Percentiles rank a stretch among this genome's conserved stretches.
These are phyloP conservation scores for Trichosporon inkin DNA, from an alignment of 1,284 basidiomycete species.

Conservation along the genomic window DNA sequence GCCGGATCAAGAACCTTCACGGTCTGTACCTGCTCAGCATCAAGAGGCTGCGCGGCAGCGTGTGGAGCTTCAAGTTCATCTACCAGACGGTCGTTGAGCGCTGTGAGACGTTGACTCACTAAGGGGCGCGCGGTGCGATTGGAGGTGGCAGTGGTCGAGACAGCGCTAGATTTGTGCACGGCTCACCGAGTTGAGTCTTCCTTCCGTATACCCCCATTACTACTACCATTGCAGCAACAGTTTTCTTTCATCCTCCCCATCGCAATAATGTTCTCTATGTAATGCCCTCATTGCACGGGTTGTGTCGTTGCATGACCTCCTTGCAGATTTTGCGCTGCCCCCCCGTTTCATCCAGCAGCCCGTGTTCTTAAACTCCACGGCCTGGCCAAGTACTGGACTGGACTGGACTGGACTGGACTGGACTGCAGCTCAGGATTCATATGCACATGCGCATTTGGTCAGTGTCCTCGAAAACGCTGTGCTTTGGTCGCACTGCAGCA, in stretches of 20 bases:
- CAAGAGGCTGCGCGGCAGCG: slow-evolving; percentile 81
- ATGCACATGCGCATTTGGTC: too few species aligned
- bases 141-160: background rate
- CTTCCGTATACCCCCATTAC: background rate
- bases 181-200: background rate
- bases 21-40: slow-evolving; percentile 86
- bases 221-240: slow-evolving; percentile 6
- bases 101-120: slow-evolving; percentile 41
- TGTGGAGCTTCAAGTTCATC: slow-evolving; percentile 89
- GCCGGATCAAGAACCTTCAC: slow-evolving; percentile 76
- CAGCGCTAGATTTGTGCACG: background rate
- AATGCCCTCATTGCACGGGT: background rate
- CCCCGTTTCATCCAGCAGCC: background rate
- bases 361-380: too few species aligned
- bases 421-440: too few species aligned
- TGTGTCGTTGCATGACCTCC: background rate
- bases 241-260: background rate
- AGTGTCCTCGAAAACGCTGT: too few species aligned
- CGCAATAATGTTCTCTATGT: background rate
- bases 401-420: too few species aligned
- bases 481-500: too few species aligned
- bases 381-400: too few species aligned
- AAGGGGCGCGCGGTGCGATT: background rate
- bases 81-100: slow-evolving; percentile 80
- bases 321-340: too few species aligned